A percentile compares a stretch with the other conserved stretches of the same genome.
phyloP scores from a whole-genome alignment of 2,329 filamentous ascomycete genomes.

The Aspergillus sp. region DNA sequence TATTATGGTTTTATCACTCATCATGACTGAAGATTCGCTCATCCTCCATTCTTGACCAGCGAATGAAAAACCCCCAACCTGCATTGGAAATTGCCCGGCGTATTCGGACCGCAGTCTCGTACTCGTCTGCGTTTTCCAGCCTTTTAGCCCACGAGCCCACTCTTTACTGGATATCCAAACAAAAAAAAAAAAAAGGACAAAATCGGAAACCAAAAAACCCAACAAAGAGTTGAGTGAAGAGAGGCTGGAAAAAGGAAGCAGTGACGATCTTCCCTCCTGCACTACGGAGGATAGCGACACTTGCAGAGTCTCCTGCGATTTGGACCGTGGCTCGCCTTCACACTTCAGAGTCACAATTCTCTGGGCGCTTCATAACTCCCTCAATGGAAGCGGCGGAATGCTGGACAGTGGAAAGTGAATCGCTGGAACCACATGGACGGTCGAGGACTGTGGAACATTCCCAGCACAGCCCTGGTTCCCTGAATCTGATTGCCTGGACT shows the following conservation, averaged over 20 bases:
- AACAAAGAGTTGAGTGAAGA: not conserved
- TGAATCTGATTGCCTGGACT: too few relatives aligned
- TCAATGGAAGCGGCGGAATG: constrained; percentile 1
- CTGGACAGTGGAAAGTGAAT: not conserved
- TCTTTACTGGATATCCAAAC: not conserved
- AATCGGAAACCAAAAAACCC: not conserved
- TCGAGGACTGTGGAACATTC: constrained; percentile 10
- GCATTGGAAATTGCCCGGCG: constrained; percentile 5
- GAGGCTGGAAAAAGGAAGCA: not conserved
- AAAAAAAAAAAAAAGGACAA: not conserved
- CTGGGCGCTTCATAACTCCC: not conserved
- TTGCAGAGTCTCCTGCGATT: not conserved
- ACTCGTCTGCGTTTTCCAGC: not conserved
- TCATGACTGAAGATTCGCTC: not conserved
- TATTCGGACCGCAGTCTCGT: constrained; percentile 1
- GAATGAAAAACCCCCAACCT: not conserved
- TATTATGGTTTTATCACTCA: not conserved
- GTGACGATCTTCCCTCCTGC: not conserved
- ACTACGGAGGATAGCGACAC: not conserved
- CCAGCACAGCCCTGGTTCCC: constrained; percentile 12
- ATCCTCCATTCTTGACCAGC: not conserved
- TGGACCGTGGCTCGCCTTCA: not conserved
- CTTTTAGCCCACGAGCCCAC: not conserved
- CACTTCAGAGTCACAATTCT: too few relatives aligned
- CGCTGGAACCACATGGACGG: constrained; percentile 15